Evolutionary conservation across 768 basidiomycete species (phyloP).

Genomic region (Coprinellus micaceus): DNA sequence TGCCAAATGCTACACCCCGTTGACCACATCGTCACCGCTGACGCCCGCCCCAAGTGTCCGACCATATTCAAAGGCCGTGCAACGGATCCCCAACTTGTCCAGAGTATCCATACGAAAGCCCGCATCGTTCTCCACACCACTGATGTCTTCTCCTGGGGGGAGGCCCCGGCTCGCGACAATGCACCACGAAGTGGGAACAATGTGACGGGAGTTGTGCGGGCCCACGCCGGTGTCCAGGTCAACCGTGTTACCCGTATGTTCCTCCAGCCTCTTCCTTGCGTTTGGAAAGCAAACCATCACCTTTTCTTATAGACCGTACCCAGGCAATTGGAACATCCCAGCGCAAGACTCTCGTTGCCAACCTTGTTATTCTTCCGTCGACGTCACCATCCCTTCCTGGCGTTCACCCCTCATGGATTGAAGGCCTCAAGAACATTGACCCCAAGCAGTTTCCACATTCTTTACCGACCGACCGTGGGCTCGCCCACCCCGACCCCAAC

Average conservation of each 20-base stretch:
- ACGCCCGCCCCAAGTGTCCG: neutral
- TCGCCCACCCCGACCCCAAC: neutral
- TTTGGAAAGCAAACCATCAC: neutral
- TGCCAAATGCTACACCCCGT: no score
- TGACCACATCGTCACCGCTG: neutral
- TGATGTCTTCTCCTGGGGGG: neutral
- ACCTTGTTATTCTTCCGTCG: neutral
- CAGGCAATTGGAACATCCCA: neutral
- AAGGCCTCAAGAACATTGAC: neutral
- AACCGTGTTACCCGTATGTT: neutral
- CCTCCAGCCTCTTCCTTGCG: neutral
- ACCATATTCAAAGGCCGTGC: neutral
- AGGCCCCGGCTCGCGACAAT: constrained; percentile 44
- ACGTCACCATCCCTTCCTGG: neutral
- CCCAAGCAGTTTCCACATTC: neutral
- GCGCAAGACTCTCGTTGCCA: neutral
- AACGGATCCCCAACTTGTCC: neutral
- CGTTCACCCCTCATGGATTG: neutral
- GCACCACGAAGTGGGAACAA: constrained; percentile 63
- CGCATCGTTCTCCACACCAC: neutral
- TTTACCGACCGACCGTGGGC: neutral
- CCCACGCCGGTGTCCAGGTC: constrained; percentile 41
- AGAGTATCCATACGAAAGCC: no score
- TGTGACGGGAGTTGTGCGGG: constrained; percentile 46
- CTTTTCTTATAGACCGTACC: neutral